phyloP scores from a whole-genome alignment of 495 filamentous ascomycete genomes.

The Hypoxylon cercidicola region DNA sequence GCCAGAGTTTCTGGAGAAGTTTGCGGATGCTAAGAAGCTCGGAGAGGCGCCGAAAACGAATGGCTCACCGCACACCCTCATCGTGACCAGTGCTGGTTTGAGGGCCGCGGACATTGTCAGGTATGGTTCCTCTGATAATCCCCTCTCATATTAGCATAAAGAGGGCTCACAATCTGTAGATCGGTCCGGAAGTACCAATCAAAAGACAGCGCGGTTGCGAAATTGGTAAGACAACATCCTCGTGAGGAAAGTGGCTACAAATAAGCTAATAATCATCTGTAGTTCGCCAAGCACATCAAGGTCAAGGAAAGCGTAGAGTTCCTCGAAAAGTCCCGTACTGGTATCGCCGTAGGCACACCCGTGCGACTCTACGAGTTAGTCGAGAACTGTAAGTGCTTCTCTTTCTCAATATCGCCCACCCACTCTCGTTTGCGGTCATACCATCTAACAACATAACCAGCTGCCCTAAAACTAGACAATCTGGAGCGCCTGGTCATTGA shows the following conservation, averaged over 20 bases:
- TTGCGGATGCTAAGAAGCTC: slow-evolving; percentile 64
- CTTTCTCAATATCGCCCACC: slow-evolving; percentile 6
- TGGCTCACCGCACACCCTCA: slow-evolving; percentile 86
- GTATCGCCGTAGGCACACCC: slow-evolving; percentile 91
- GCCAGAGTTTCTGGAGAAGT: slow-evolving; percentile 79
- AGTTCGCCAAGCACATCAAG: slow-evolving; percentile 98
- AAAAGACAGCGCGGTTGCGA: slow-evolving; percentile 80
- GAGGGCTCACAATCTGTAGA: slow-evolving; percentile 52
- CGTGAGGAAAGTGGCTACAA: not conserved
- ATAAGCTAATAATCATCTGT: slow-evolving; percentile 8
- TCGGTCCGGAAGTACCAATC: slow-evolving; percentile 79
- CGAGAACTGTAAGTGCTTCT: slow-evolving; percentile 69
- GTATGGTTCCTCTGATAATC: slow-evolving; percentile 49
- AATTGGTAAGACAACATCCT: slow-evolving; percentile 64
- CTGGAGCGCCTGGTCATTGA: slow-evolving; percentile 87
- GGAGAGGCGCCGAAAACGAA: slow-evolving; percentile 70
- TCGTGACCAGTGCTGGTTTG: slow-evolving; percentile 80
- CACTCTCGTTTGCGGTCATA: not conserved
- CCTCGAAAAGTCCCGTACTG: slow-evolving; percentile 74
- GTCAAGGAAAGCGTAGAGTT: slow-evolving; percentile 84
- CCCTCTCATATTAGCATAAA: not conserved
- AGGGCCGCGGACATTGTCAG: slow-evolving; percentile 82
- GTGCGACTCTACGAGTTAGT: slow-evolving; percentile 81
- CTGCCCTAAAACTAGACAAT: slow-evolving; percentile 71
- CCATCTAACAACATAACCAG: slow-evolving; percentile 54